phyloP scores from a whole-genome alignment of 73 alveolate species.

The Tetrahymena malaccensis region DNA sequence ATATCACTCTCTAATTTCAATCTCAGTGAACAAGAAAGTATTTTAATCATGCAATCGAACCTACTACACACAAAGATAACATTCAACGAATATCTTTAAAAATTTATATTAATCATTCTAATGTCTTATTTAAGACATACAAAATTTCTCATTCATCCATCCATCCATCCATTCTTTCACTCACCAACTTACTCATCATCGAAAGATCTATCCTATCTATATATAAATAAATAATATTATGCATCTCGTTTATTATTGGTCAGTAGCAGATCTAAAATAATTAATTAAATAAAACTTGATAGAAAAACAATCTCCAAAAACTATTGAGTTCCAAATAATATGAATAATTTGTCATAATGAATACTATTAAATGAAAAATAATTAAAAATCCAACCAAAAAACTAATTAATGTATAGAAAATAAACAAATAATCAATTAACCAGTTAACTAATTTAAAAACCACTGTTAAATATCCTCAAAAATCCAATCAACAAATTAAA shows the following conservation, averaged over 20 bases:
- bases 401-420: background rate
- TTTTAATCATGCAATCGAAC: too few relatives aligned
- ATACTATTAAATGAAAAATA: background rate
- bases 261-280: background rate
- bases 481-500: background rate
- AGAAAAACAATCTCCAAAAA: too few relatives aligned
- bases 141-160: background rate
- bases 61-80: too few relatives aligned
- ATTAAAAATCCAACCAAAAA: too few relatives aligned
- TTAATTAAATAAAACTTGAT: background rate
- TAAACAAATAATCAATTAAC: too few relatives aligned
- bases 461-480: background rate
- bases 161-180: too few relatives aligned
- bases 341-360: background rate
- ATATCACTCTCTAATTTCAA: background rate
- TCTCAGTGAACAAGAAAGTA: background rate
- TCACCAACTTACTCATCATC: background rate
- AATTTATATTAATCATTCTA: background rate
- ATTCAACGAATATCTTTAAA: background rate
- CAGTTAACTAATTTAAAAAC: background rate
- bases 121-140: background rate
- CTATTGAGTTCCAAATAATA: background rate
- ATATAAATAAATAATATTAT: too few relatives aligned
- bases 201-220: background rate
- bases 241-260: too few relatives aligned